These are phyloP conservation scores for Plasmopara muralis DNA, from an alignment of 352 stramenopile species.

Conservation along the genomic window DNA sequence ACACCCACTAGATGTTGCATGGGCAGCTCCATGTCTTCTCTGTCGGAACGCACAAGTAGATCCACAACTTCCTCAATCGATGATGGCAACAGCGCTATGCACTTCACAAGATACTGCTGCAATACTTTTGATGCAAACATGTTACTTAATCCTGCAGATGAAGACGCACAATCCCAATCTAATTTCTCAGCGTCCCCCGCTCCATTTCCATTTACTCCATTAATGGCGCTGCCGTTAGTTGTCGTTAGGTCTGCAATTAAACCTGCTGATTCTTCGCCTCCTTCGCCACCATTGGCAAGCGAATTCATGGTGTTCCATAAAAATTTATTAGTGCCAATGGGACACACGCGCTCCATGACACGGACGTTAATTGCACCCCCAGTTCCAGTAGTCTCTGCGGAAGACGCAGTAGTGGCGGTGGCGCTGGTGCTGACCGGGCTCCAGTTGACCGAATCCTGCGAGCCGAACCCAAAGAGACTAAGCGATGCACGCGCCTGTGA, in stretches of 20 bases:
- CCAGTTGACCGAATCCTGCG: slow-evolving; percentile 50
- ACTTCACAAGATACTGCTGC: slow-evolving; percentile 73
- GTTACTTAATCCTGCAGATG: slow-evolving; percentile 26
- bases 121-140: slow-evolving; percentile 50
- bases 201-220: slow-evolving; percentile 7
- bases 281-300: slow-evolving; percentile 21
- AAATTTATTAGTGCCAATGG: slow-evolving; percentile 50
- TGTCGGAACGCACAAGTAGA: slow-evolving; percentile 52
- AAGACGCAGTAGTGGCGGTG: slow-evolving; percentile 17
- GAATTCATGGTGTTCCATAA: slow-evolving; percentile 61
- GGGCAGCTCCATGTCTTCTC: slow-evolving; percentile 56
- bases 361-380: slow-evolving; percentile 26
- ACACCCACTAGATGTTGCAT: slow-evolving; percentile 71
- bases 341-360: slow-evolving; percentile 55
- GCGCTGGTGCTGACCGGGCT: slow-evolving; percentile 36
- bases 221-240: slow-evolving; percentile 10
- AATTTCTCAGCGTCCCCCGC: slow-evolving; percentile 24
- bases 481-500: slow-evolving; percentile 54
- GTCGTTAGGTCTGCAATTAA: slow-evolving; percentile 10
- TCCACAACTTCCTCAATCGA: slow-evolving; percentile 65
- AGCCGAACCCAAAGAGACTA: slow-evolving; percentile 67
- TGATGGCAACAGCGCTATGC: slow-evolving; percentile 48
- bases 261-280: slow-evolving; percentile 9
- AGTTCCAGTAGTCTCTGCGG: slow-evolving; percentile 17
- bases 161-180: slow-evolving; percentile 30